Base-by-base conservation (phyloP, 495 filamentous ascomycete genomes). In the Margaritispora aquatica region DNA sequence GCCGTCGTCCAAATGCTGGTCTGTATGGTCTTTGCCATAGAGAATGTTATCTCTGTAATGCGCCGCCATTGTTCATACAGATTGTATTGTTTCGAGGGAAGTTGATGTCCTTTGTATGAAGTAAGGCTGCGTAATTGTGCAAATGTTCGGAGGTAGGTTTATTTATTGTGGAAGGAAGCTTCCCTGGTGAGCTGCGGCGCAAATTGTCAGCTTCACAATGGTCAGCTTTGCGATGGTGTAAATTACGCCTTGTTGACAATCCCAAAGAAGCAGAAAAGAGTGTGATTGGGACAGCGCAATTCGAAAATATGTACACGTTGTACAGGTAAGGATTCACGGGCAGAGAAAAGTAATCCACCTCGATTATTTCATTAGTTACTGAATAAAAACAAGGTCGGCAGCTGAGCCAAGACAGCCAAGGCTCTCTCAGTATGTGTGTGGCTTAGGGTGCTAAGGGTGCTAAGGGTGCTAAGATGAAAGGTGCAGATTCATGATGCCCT, bases 1-100 rank as follows among this genome's bases (percentile, higher is more conserved):
- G 53, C 61, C 74, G 19, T 68, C 48, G 1, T 77, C 80, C n/a
- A 76, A 73, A 49, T 82, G 71, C 10, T 75, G 75, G 59, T 80
- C 80, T 24, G 51, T 15, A 50, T 67, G 62, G n/a, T 61, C 69
- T 38, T 64, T 62, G 0, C 70, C 63, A 26, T 64, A 54, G 22
- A 67, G 62, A 54, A 63, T 54, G 51, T 64, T 54, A 60, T 73
- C 69, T 60, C 54, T 44, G 9, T 57, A 41, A 54, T 64, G 62
- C 27, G 54, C 26, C 34, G 59, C 59, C 70, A 70, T 70, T 60
- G 54, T 57, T 29, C 17, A 22, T 17, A 2, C 5, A 34, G 21
- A 23, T 59, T 23, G 46, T 50, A 9, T 7, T 44, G 38, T n/a
- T 44, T n/a, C 38, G 15, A 44, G 17, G 15, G 38, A 17, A 44